Base-by-base conservation (phyloP, 768 basidiomycete species). In the Lentinula lateritia region DNA sequence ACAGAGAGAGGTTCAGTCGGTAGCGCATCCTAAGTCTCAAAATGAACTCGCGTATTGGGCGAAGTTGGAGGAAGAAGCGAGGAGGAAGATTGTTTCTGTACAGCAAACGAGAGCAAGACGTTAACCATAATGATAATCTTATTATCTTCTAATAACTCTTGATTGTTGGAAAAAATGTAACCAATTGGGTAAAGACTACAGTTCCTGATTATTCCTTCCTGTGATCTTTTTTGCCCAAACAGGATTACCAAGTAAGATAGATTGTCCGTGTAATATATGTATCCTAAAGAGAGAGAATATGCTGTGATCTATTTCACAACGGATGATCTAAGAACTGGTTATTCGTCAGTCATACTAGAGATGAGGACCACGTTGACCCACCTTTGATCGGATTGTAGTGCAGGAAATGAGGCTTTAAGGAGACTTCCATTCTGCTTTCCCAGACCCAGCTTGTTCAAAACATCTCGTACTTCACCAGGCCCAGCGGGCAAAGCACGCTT, bases 11-110 rank as follows among this genome's bases (percentile, higher is more conserved):
- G 83, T 86, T 1, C 86, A 85, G 48, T 78, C 86, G 48, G 86
- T 84, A 2, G 87, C 86, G 6, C 95, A 97, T 71, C 85, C 90
- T 1, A 93, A 93, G 70, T 81, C 89, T 1, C 95, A 96, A 69
- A 83, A 84, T 61, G 95, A 98, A 68, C 82, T 94, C 43, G 85
- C 84, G 4, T 93, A 88, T 72, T 97, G 94, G 90, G 82, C 89
- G 3, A 86, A 92, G 65, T 79, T 89, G 60, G 92, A 94, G 67
- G 94, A 95, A 69, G 88, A 92, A 66, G 85, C 91, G 39, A 77
- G 82, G 65, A 75, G 86, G 60, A 81, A 82, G 68, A 82, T 87
- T 42, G 73, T 86, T 60, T 70, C 77, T 42, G 70, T 70, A 1
- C 71, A 72, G 41, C 75, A 76, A 68, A 67, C 65, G 50, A 64